A percentile compares a stretch with the other conserved stretches of the same genome.
phyloP scores from a whole-genome alignment of 768 basidiomycete species.

The Roridomyces roridus region DNA sequence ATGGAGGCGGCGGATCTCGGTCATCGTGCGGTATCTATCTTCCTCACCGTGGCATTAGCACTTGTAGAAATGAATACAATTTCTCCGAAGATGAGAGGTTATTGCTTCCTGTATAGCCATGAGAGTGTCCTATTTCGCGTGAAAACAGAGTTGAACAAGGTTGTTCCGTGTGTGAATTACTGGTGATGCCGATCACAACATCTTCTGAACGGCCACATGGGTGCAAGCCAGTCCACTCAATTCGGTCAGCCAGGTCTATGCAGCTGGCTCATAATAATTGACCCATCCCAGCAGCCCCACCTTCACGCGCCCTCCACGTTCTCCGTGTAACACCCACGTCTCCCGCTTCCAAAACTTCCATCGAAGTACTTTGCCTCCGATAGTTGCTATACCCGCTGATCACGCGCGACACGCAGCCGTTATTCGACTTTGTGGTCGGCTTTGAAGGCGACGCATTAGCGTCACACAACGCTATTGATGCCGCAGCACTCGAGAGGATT shows the following conservation, averaged over 20 bases:
- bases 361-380: slow-evolving; percentile 47
- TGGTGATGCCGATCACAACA: not conserved
- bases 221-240: slow-evolving; percentile 71
- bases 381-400: slow-evolving; percentile 47
- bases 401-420: slow-evolving; percentile 50
- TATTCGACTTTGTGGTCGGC: slow-evolving; percentile 97
- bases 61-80: no score
- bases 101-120: not conserved
- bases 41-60: no score
- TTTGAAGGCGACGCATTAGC: slow-evolving; percentile 73
- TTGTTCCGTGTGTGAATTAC: slow-evolving; percentile 7
- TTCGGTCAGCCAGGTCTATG: slow-evolving; percentile 27
- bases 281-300: slow-evolving; percentile 44
- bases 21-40: no score
- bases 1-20: no score
- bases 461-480: slow-evolving; percentile 64
- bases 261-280: not conserved
- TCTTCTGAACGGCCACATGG: slow-evolving; percentile 49
- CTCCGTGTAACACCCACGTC: slow-evolving; percentile 88
- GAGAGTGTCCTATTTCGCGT: not conserved
- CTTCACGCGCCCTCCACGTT: slow-evolving; percentile 79
- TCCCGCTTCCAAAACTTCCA: slow-evolving; percentile 83
- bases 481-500: slow-evolving; percentile 74
- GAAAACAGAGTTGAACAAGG: slow-evolving; percentile 13
- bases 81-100: not conserved